These are phyloP conservation scores for Cystobasidium onofrii DNA, from an alignment of 768 basidiomycete species.

Conservation along the genomic window DNA sequence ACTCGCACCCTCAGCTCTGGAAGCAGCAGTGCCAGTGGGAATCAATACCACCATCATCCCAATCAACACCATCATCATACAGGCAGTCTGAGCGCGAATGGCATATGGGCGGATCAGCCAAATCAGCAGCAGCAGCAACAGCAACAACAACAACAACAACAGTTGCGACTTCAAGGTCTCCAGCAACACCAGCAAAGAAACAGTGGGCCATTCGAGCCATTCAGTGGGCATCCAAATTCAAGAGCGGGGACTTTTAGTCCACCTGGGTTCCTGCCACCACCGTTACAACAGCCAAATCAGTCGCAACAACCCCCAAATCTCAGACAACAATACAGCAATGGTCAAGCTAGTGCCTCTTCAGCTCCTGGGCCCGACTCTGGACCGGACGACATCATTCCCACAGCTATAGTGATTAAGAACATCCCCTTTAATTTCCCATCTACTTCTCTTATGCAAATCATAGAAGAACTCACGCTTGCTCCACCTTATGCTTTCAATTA, in stretches of 20 bases:
- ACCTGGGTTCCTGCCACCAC: not conserved
- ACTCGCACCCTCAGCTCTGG: conserved; percentile 16
- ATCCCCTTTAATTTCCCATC: conserved; percentile 98
- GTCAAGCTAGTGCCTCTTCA: not conserved
- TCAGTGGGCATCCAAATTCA: not conserved
- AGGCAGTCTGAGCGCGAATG: not conserved
- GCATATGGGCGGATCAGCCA: conserved; percentile 8
- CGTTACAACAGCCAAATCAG: not conserved
- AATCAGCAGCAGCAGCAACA: conserved; percentile 7
- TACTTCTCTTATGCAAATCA: conserved; percentile 90
- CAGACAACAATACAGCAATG: conserved; percentile 21
- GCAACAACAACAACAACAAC: conserved; percentile 2
- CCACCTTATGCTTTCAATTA: conserved; percentile 99
- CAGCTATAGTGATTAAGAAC: conserved; percentile 99
- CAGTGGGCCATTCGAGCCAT: not conserved
- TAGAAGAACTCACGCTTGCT: conserved; percentile 68
- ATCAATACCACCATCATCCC: not conserved
- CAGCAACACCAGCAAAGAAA: not conserved
- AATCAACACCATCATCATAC: conserved; percentile 6
- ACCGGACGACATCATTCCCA: conserved; percentile 65
- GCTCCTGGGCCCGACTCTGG: not conserved
- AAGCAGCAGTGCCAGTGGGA: not conserved
- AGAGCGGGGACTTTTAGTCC: not conserved
- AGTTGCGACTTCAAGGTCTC: not conserved
- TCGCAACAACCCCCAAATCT: not conserved